Conservation (phyloP, 345 rosid genomes). For the Brassica juncea region DNA sequence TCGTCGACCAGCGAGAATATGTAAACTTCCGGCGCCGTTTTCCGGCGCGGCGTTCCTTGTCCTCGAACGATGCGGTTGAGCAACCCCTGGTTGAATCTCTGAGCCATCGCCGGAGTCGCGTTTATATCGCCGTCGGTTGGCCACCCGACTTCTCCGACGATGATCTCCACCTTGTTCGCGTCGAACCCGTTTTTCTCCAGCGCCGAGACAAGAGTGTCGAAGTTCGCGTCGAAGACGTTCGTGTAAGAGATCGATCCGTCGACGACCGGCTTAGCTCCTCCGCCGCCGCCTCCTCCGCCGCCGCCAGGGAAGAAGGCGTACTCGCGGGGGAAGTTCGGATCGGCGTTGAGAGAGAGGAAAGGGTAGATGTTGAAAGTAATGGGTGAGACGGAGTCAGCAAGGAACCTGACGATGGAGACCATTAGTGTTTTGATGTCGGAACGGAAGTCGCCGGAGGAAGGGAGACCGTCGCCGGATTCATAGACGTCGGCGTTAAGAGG, state of each 20-base stretch:
- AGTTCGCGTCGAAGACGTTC: constrained; percentile 86
- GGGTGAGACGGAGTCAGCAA: constrained; percentile 54
- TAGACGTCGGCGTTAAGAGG: constrained; percentile 91
- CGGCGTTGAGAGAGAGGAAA: constrained; percentile 77
- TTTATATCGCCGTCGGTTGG: constrained; percentile 75
- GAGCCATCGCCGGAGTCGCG: constrained; percentile 63
- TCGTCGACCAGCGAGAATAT: constrained; percentile 77
- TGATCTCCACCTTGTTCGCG: constrained; percentile 53
- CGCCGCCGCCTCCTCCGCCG: not conserved
- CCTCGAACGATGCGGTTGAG: constrained; percentile 53
- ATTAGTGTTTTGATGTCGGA: constrained; percentile 62
- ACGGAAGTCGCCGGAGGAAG: constrained; percentile 78
- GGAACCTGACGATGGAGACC: constrained; percentile 66
- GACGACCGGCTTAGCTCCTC: constrained; percentile 53
- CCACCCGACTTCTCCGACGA: constrained; percentile 95
- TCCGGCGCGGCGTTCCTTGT: constrained; percentile 72
- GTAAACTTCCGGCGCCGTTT: constrained; percentile 65
- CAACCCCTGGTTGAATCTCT: constrained; percentile 80
- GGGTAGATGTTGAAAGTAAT: constrained; percentile 89
- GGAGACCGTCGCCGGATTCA: constrained; percentile 53
- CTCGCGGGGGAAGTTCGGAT: constrained; percentile 70
- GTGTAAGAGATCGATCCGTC: constrained; percentile 79
- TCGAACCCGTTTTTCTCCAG: constrained; percentile 79
- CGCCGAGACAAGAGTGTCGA: constrained; percentile 73
- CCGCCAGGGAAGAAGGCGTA: constrained; percentile 76